Conservation (phyloP, 768 basidiomycete genomes). For the Mycena galopus region DNA sequence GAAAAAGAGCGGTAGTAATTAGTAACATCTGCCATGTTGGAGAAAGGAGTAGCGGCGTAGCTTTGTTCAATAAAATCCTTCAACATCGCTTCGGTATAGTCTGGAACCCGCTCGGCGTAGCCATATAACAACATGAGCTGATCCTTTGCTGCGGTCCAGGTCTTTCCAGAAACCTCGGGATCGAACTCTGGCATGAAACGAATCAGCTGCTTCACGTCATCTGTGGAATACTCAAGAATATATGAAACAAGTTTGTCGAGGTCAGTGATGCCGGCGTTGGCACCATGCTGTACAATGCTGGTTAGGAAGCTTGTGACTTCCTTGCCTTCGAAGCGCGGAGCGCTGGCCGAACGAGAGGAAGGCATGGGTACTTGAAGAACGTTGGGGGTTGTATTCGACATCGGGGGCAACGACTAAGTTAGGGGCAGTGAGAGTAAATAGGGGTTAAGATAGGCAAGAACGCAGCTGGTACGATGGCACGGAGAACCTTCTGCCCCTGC, state of each 20-base stretch:
- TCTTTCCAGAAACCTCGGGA: not conserved
- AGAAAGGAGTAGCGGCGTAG: not conserved
- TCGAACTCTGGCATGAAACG: conserved; percentile 15
- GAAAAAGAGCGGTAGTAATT: not conserved
- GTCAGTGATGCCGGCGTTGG: conserved; percentile 24
- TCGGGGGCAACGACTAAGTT: too few species aligned
- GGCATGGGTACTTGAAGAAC: conserved; percentile 21
- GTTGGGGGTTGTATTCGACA: not conserved
- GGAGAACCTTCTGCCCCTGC: too few species aligned
- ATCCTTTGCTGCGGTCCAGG: not conserved
- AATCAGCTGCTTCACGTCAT: not conserved
- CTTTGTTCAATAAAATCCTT: not conserved
- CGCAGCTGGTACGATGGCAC: too few species aligned
- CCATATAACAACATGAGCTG: conserved; percentile 5
- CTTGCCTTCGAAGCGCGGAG: conserved; percentile 22
- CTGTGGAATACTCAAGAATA: conserved; percentile 19
- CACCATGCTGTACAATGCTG: conserved; percentile 10
- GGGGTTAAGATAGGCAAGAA: too few species aligned
- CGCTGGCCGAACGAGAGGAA: not conserved
- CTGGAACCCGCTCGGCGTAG: not conserved
- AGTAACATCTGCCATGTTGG: not conserved
- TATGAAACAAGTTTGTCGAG: conserved; percentile 18
- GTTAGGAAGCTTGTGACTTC: not conserved
- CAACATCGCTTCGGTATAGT: conserved; percentile 6
- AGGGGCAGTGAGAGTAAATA: too few species aligned